Percentiles rank a stretch among this genome's conserved stretches.
These are phyloP conservation scores for Boletus subcaerulescens DNA, from an alignment of 768 basidiomycete genomes.

Conservation along the genomic window DNA sequence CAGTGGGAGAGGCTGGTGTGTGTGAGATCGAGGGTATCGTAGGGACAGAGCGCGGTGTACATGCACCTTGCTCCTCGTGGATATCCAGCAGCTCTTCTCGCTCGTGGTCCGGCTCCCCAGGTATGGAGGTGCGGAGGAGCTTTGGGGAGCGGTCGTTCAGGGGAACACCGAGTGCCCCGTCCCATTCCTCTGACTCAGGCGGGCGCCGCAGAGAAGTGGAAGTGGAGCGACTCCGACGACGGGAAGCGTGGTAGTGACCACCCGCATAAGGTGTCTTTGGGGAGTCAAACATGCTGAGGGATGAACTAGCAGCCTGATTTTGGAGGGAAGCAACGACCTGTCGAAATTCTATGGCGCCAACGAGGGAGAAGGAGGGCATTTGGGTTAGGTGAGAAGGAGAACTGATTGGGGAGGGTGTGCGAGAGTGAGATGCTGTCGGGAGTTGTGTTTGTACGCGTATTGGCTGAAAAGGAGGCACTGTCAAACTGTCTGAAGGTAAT, in stretches of 20 bases:
- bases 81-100: constrained; percentile 1
- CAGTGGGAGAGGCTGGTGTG: constrained; percentile 46
- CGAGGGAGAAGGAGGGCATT: constrained; percentile 84
- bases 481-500: constrained; percentile 6
- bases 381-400: constrained; percentile 39
- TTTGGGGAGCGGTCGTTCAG: constrained; percentile 49
- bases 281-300: constrained; percentile 63
- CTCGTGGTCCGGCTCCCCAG: constrained; percentile 13
- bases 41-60: constrained; percentile 23
- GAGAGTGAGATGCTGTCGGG: constrained; percentile 39
- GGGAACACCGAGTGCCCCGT: constrained; percentile 47
- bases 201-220: constrained; percentile 31
- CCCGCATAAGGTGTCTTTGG: constrained; percentile 69
- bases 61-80: constrained; percentile 12
- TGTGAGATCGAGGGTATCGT: constrained; percentile 55
- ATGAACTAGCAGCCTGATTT: constrained; percentile 57
- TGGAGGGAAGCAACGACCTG: constrained; percentile 83
- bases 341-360: constrained; percentile 94
- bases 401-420: constrained; percentile 50
- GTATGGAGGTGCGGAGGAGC: constrained; percentile 30
- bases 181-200: constrained; percentile 47
- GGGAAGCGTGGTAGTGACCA: constrained; percentile 62
- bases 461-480: constrained; percentile 29
- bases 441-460: constrained; percentile 38
- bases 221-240: constrained; percentile 25